Percentiles rank a stretch among this genome's conserved stretches.
These are phyloP conservation scores for Ceratobasidium papillatum DNA, from an alignment of 1,284 basidiomycete genomes.

Conservation along the genomic window DNA sequence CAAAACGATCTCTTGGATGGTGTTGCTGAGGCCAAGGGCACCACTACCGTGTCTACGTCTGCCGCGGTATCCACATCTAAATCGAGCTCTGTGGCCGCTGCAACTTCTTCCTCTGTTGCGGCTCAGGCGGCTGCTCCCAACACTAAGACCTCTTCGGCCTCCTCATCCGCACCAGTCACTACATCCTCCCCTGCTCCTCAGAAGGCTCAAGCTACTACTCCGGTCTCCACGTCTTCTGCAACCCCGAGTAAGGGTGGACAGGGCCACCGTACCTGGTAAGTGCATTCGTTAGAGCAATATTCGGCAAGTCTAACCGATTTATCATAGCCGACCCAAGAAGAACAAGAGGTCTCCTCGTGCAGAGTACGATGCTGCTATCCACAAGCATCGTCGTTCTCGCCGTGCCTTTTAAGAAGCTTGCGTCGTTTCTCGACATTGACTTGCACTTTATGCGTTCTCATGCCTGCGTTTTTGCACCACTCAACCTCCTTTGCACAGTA, in stretches of 20 bases:
- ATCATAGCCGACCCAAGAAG: constrained; percentile 18
- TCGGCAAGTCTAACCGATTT: neutral
- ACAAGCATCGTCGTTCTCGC: constrained; percentile 9
- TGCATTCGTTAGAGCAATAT: neutral
- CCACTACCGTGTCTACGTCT: constrained; percentile 20
- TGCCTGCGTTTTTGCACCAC: neutral
- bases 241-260: neutral
- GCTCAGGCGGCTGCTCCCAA: neutral
- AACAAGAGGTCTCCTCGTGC: neutral
- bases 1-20: constrained; percentile 54
- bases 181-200: neutral
- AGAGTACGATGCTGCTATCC: neutral
- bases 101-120: neutral
- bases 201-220: neutral
- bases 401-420: neutral
- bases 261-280: constrained; percentile 27
- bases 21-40: neutral
- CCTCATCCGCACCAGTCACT: neutral
- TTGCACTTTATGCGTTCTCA: neutral
- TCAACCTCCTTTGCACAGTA: neutral
- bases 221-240: neutral
- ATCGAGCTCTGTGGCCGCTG: neutral
- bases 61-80: neutral
- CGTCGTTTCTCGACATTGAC: neutral
- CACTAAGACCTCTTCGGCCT: neutral